A percentile compares a stretch with the other conserved stretches of the same genome.
These are phyloP conservation scores for Chimonanthus praecox DNA, from an alignment of 164 flowering plant species.

Conservation along the genomic window DNA sequence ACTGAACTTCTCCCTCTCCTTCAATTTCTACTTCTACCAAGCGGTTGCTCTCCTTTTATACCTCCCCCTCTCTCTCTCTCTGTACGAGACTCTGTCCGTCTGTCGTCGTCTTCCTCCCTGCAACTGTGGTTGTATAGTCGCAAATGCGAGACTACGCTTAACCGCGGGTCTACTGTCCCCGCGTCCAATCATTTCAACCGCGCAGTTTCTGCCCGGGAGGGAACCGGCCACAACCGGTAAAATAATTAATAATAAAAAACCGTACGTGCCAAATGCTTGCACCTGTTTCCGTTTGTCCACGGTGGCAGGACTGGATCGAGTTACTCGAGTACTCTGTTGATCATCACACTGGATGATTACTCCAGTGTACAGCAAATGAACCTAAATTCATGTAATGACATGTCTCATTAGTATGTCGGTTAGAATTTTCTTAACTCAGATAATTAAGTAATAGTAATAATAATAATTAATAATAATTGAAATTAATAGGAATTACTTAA, in stretches of 20 bases:
- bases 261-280: too few relatives aligned
- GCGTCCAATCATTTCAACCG: constrained; percentile 50
- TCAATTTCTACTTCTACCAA: neutral
- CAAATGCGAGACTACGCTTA: constrained; percentile 7
- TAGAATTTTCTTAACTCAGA: too few relatives aligned
- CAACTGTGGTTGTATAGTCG: constrained; percentile 12
- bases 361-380: too few relatives aligned
- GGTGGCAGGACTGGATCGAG: too few relatives aligned
- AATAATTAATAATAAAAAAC: neutral
- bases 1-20: neutral
- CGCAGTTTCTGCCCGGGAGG: constrained; percentile 33
- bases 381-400: too few relatives aligned
- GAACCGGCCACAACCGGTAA: constrained; percentile 12
- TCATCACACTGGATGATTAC: too few relatives aligned
- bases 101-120: constrained; percentile 6
- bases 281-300: too few relatives aligned
- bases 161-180: constrained; percentile 22
- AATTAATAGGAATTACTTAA: too few relatives aligned
- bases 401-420: too few relatives aligned
- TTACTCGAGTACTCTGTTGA: too few relatives aligned
- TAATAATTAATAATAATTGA: too few relatives aligned
- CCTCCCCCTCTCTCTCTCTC: constrained; percentile 12
- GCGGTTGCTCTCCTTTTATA: neutral
- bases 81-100: constrained; percentile 5
- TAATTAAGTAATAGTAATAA: too few relatives aligned